Percentiles rank a stretch among this genome's conserved stretches.
Conservation (phyloP, 2,329 filamentous ascomycete genomes). For the Hypocreales sp. region DNA sequence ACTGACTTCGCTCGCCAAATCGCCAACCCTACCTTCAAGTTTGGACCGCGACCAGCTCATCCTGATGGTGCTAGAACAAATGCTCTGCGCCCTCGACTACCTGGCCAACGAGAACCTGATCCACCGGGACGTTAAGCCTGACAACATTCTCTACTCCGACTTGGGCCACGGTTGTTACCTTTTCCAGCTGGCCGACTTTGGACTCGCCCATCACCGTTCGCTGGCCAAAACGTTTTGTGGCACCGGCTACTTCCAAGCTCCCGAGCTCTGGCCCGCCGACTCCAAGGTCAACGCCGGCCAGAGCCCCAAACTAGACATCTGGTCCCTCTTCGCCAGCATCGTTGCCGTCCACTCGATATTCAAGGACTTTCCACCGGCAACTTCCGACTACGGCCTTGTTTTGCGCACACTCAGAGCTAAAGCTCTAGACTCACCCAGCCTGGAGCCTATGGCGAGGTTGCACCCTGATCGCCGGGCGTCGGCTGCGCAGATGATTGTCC, state of each 20-base stretch:
- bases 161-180: background rate
- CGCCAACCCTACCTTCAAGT: background rate
- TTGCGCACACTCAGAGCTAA: background rate
- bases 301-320: conserved; percentile 1
- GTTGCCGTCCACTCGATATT: background rate
- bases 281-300: background rate
- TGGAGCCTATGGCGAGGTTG: conserved; percentile 1
- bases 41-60: background rate
- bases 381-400: background rate
- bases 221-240: background rate
- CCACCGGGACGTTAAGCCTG: conserved; percentile 1
- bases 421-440: background rate
- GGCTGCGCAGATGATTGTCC: conserved; percentile 1
- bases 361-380: background rate
- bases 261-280: background rate
- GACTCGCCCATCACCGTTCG: background rate
- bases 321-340: conserved; percentile 1
- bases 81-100: conserved; percentile 1
- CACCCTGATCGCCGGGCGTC: conserved; percentile 1
- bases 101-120: background rate
- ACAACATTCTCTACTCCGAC: conserved; percentile 1
- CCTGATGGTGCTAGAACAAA: background rate
- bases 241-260: background rate
- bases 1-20: background rate
- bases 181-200: conserved; percentile 2